These are phyloP conservation scores for Trichoderma orchidacearum DNA, from an alignment of 495 filamentous ascomycete species.

Conservation along the genomic window DNA sequence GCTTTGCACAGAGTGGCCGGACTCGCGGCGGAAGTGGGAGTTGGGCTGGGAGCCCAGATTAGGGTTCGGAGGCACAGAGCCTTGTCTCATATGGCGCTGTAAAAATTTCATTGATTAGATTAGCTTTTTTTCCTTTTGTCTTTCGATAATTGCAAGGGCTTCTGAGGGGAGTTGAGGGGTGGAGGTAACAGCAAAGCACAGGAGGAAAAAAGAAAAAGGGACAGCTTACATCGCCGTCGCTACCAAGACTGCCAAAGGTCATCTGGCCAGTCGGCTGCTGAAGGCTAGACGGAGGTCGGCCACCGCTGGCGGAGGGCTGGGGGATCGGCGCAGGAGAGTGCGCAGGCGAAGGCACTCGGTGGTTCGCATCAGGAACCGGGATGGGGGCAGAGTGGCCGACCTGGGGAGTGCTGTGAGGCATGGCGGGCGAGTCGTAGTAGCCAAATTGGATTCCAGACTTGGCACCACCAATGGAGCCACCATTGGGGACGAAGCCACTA, in stretches of 20 bases:
- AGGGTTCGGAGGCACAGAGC: slow-evolving; percentile 36
- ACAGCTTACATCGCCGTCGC: slow-evolving; percentile 56
- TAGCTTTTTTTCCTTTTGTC: slow-evolving; percentile 7
- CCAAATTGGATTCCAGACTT: slow-evolving; percentile 66
- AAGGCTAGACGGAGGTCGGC: slow-evolving; percentile 56
- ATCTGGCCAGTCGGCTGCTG: slow-evolving; percentile 48
- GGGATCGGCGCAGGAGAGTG: slow-evolving; percentile 83
- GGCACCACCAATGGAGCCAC: slow-evolving; percentile 41
- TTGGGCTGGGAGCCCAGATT: slow-evolving; percentile 42
- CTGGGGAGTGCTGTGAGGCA: slow-evolving; percentile 45
- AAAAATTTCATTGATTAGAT: slow-evolving; percentile 13
- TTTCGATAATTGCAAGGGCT: too few relatives aligned
- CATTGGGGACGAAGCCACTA: slow-evolving; percentile 62
- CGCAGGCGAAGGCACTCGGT: slow-evolving; percentile 54
- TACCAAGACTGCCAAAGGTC: slow-evolving; percentile 74
- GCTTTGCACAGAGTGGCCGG: slow-evolving; percentile 65
- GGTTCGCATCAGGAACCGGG: slow-evolving; percentile 41
- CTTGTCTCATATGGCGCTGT: slow-evolving; percentile 43
- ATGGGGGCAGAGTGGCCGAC: slow-evolving; percentile 44
- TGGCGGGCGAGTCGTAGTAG: slow-evolving; percentile 60
- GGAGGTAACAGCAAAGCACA: not conserved
- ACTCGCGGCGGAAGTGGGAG: slow-evolving; percentile 68
- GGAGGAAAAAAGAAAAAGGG: not conserved
- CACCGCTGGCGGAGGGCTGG: slow-evolving; percentile 71
- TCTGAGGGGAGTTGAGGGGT: not conserved